Conservation (phyloP, 768 basidiomycete species). For the Serpula lacrymans region DNA sequence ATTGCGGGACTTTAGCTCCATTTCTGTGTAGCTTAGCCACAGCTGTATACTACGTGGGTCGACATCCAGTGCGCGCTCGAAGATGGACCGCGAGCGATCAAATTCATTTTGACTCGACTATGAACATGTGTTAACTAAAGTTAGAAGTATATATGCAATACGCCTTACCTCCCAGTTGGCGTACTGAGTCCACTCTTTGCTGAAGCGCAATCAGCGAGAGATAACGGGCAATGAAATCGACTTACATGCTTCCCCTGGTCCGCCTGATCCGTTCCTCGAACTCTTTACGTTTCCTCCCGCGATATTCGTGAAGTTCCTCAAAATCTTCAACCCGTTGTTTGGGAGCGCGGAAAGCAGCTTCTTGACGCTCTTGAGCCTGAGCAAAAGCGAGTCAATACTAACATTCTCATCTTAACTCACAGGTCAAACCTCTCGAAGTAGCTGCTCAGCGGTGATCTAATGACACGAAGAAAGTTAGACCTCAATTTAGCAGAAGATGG, state of each 20-base stretch:
- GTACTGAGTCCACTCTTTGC: constrained; percentile 86
- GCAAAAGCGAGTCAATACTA: not conserved
- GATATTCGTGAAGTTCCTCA: constrained; percentile 87
- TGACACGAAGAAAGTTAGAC: constrained; percentile 15
- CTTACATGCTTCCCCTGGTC: constrained; percentile 78
- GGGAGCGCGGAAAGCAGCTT: constrained; percentile 86
- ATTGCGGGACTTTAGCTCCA: constrained; percentile 97
- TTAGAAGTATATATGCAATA: not conserved
- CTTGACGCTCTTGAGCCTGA: constrained; percentile 96
- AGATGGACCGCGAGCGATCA: constrained; percentile 90
- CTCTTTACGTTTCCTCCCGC: constrained; percentile 88
- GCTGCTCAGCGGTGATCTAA: constrained; percentile 97
- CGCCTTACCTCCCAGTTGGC: constrained; percentile 74
- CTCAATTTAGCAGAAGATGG: constrained; percentile 1
- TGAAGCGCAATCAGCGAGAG: constrained; percentile 22
- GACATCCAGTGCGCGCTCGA: constrained; percentile 95
- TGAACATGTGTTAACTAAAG: not conserved
- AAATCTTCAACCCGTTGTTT: constrained; percentile 96
- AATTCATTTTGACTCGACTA: constrained; percentile 96
- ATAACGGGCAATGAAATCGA: constrained; percentile 6
- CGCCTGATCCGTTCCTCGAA: constrained; percentile 87
- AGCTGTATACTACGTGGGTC: constrained; percentile 86
- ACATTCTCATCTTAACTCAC: not conserved
- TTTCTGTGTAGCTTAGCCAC: constrained; percentile 94
- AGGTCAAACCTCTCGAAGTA: constrained; percentile 78